These are phyloP conservation scores for Leishmania braziliensis DNA, from an alignment of 208 protist genomes.

Conservation along the genomic window DNA sequence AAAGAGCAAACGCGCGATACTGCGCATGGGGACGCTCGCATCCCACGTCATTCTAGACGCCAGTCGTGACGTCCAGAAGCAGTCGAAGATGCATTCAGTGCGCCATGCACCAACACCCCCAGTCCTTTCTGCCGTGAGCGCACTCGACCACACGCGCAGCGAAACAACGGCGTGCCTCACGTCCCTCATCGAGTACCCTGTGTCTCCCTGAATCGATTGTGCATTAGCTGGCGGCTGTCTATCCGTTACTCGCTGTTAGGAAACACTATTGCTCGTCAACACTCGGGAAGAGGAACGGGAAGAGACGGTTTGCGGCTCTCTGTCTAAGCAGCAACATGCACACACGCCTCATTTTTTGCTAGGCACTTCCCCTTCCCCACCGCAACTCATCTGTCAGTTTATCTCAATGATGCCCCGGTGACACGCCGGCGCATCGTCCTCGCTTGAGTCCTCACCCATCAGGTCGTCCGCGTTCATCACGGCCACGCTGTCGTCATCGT, in stretches of 20 bases:
- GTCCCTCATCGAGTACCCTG: not conserved
- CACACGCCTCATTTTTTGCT: not conserved
- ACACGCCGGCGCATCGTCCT: slow-evolving; percentile 27
- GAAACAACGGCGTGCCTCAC: not conserved
- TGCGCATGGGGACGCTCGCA: not conserved
- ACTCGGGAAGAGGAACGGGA: not conserved
- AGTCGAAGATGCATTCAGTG: not conserved
- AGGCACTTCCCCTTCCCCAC: not conserved
- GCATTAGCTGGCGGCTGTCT: not conserved
- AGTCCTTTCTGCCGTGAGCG: not conserved
- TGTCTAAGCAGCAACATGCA: not conserved
- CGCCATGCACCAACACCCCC: not conserved
- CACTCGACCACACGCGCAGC: not conserved
- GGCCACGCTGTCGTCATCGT: slow-evolving; percentile 45
- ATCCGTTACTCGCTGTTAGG: not conserved
- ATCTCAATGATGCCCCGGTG: slow-evolving; percentile 54
- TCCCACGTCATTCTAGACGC: not conserved
- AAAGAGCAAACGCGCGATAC: not conserved
- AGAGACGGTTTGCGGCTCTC: not conserved
- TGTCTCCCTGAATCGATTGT: not conserved
- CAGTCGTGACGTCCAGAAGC: not conserved
- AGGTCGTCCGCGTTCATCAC: slow-evolving; percentile 79
- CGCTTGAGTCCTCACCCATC: slow-evolving; percentile 59
- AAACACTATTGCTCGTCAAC: not conserved
- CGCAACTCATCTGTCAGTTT: slow-evolving; percentile 23